Conservation (phyloP, 352 stramenopile species). For the Phytopythium helicoides region DNA sequence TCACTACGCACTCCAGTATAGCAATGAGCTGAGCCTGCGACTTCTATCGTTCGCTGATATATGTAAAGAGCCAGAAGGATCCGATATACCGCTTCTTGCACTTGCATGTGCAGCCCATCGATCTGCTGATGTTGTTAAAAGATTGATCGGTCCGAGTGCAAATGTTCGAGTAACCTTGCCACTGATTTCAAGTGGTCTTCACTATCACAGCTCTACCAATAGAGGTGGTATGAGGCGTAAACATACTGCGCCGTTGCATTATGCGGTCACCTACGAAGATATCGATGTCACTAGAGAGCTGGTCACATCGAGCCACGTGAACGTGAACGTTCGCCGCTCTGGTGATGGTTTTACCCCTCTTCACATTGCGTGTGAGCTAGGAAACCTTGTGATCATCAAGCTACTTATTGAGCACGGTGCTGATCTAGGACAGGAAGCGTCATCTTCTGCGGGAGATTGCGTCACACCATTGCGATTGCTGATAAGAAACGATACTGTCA, state of each 20-base stretch:
- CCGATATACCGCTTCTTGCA: conserved; percentile 50
- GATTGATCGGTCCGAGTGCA: conserved; percentile 41
- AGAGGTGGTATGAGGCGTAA: conserved; percentile 19
- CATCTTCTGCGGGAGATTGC: conserved; percentile 15
- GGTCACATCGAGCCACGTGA: conserved; percentile 26
- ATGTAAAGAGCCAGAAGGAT: conserved; percentile 40
- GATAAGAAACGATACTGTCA: conserved; percentile 43
- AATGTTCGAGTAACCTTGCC: conserved; percentile 66
- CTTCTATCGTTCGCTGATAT: conserved; percentile 31
- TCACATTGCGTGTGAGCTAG: conserved; percentile 60
- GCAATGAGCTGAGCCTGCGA: conserved; percentile 28
- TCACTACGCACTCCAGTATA: conserved; percentile 59
- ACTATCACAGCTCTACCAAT: neutral
- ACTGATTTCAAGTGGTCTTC: conserved; percentile 18
- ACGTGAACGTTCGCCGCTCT: conserved; percentile 57
- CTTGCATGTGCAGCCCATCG: conserved; percentile 53
- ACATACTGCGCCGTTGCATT: conserved; percentile 56
- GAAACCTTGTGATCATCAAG: conserved; percentile 43
- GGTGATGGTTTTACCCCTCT: conserved; percentile 63
- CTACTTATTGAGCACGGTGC: conserved; percentile 50
- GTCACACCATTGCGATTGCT: conserved; percentile 53
- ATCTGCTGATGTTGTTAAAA: conserved; percentile 32
- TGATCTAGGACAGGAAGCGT: conserved; percentile 50
- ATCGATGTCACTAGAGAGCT: conserved; percentile 33
- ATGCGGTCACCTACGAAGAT: conserved; percentile 65